Conservation (phyloP, 805 yeast genomes). For the Pichia cephalocereana region DNA sequence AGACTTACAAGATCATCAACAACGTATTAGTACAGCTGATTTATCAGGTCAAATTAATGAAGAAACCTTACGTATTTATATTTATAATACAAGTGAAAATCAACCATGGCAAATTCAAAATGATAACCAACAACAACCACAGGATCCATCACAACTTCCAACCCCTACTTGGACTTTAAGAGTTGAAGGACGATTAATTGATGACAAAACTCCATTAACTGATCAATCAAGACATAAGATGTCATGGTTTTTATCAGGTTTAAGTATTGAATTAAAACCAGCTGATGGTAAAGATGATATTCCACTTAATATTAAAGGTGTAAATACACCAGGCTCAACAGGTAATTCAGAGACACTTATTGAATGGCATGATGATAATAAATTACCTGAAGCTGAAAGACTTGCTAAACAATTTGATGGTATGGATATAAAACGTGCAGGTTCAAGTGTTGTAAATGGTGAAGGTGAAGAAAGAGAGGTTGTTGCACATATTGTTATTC, state of each 20-base stretch:
- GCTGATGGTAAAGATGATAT: constrained; percentile 19
- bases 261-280: constrained; percentile 63
- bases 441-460: constrained; percentile 30
- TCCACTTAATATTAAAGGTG: constrained; percentile 15
- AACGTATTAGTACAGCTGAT: constrained; percentile 22
- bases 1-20: constrained; percentile 67
- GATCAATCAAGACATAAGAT: constrained; percentile 50
- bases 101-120: constrained; percentile 74
- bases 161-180: constrained; percentile 68
- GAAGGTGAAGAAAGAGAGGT: constrained; percentile 36
- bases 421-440: constrained; percentile 75
- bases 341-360: constrained; percentile 38
- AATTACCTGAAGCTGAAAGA: constrained; percentile 23
- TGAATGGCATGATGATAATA: constrained; percentile 81
- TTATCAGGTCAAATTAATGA: constrained; percentile 32
- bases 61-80: constrained; percentile 63
- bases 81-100: constrained; percentile 73
- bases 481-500: constrained; percentile 64
- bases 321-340: constrained; percentile 10
- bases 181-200: constrained; percentile 74
- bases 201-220: constrained; percentile 35
- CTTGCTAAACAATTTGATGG: constrained; percentile 64
- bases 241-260: constrained; percentile 72
- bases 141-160: constrained; percentile 9
- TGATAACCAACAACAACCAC: not conserved